Conservation (phyloP, 1,139 yeast species). For the Entelexis paramagnoliae region DNA sequence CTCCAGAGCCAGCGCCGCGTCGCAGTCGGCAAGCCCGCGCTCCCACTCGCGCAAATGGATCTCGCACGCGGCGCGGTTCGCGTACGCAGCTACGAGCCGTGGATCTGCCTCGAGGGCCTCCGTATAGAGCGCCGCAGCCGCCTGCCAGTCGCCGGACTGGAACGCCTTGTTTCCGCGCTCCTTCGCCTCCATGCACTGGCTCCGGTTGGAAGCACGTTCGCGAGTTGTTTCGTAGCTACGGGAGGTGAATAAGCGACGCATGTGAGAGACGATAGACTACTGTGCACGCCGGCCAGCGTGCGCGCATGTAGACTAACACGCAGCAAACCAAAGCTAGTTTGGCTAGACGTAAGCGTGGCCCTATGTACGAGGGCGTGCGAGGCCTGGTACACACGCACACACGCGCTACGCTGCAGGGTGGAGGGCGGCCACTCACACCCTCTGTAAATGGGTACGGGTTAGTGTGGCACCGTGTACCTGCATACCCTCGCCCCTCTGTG, state of each 20-base stretch:
- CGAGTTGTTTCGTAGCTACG: not conserved
- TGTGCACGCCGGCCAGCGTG: too few species aligned
- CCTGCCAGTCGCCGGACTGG: constrained; percentile 47
- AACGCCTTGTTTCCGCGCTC: constrained; percentile 43
- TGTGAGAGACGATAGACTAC: too few species aligned
- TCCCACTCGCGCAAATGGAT: constrained; percentile 45
- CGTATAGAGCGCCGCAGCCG: constrained; percentile 61
- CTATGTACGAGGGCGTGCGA: too few species aligned
- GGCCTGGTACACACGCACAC: too few species aligned
- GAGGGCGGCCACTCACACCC: too few species aligned
- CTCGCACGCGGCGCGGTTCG: constrained; percentile 79
- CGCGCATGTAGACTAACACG: too few species aligned
- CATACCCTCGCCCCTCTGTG: constrained; percentile 8
- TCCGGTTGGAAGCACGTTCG: too few species aligned
- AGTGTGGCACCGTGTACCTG: constrained; percentile 3
- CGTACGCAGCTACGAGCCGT: constrained; percentile 57
- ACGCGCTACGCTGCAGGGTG: too few species aligned
- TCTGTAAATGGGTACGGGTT: constrained; percentile 1
- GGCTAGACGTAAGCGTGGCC: too few species aligned
- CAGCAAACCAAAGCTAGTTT: too few species aligned
- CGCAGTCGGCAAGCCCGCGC: constrained; percentile 46
- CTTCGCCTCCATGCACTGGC: constrained; percentile 36
- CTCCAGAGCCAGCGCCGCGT: constrained; percentile 37
- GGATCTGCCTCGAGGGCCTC: constrained; percentile 45
- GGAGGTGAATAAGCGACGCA: not conserved